phyloP scores from a whole-genome alignment of 176 grass and related monocot species.

The Elymus sibiricus region DNA sequence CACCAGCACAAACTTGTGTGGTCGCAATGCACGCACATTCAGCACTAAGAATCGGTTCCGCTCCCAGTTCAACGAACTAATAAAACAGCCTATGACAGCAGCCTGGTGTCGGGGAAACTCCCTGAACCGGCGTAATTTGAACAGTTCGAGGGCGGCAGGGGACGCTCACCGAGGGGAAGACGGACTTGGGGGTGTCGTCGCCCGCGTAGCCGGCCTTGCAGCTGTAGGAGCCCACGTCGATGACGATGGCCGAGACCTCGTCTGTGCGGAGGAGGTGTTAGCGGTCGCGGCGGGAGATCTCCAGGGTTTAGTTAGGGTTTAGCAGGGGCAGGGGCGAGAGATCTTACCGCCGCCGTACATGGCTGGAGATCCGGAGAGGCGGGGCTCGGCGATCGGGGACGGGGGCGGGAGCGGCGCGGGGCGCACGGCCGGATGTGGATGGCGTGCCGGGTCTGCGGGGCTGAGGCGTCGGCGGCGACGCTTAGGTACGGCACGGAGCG shows the following conservation, averaged over 20 bases:
- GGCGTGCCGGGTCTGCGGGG: neutral
- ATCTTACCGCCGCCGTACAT: constrained; percentile 98
- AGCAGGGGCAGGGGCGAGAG: neutral
- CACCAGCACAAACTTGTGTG: neutral
- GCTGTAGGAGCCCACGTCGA: constrained; percentile 93
- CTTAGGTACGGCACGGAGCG: neutral
- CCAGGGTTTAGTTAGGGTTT: constrained; percentile 43
- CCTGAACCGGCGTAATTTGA: neutral
- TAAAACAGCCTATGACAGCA: neutral
- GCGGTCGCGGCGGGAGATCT: constrained; percentile 14
- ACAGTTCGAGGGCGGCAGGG: neutral
- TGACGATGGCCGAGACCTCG: constrained; percentile 96
- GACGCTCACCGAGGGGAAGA: constrained; percentile 81
- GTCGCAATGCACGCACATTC: neutral
- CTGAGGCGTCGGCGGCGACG: neutral
- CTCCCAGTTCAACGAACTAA: neutral
- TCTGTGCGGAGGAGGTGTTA: constrained; percentile 38
- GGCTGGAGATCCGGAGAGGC: constrained; percentile 15
- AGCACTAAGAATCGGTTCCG: neutral
- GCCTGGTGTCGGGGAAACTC: neutral
- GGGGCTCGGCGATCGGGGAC: neutral
- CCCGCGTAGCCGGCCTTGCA: constrained; percentile 98
- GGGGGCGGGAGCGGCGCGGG: neutral
- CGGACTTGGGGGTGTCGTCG: constrained; percentile 95
- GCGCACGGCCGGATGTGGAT: neutral